phyloP scores from a whole-genome alignment of 176 grass and related monocot genomes.

The Rhynchospora breviuscula region DNA sequence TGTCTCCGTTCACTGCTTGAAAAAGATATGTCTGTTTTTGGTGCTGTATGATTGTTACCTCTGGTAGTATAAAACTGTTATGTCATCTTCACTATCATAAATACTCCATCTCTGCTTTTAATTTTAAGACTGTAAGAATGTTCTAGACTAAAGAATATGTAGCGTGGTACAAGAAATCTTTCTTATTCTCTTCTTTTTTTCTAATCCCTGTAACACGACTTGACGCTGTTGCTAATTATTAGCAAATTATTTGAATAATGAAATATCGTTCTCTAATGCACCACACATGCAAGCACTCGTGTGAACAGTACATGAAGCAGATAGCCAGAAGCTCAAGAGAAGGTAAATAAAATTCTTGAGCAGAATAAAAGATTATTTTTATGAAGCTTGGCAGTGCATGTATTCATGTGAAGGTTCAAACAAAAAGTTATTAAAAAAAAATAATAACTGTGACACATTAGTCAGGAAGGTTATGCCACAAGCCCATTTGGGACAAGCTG shows the following conservation, averaged over 20 bases:
- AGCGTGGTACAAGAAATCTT: neutral
- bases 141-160: neutral
- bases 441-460: neutral
- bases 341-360: neutral
- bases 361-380: neutral
- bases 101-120: neutral
- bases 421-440: too few species aligned
- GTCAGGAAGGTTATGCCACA: neutral
- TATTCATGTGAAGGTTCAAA: neutral
- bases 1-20: conserved; percentile 1
- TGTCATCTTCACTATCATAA: conserved; percentile 14
- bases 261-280: neutral
- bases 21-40: neutral
- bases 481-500: neutral
- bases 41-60: conserved; percentile 11
- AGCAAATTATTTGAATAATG: neutral
- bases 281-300: neutral
- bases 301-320: neutral
- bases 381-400: neutral
- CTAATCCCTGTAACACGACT: neutral
- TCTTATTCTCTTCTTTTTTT: neutral
- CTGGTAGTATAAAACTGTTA: neutral
- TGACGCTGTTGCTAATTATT: neutral
- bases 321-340: neutral
- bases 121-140: neutral